Percentiles rank a stretch among this genome's conserved stretches.
phyloP scores from a whole-genome alignment of 768 basidiomycete genomes.

The Auricularia auricula-judae region DNA sequence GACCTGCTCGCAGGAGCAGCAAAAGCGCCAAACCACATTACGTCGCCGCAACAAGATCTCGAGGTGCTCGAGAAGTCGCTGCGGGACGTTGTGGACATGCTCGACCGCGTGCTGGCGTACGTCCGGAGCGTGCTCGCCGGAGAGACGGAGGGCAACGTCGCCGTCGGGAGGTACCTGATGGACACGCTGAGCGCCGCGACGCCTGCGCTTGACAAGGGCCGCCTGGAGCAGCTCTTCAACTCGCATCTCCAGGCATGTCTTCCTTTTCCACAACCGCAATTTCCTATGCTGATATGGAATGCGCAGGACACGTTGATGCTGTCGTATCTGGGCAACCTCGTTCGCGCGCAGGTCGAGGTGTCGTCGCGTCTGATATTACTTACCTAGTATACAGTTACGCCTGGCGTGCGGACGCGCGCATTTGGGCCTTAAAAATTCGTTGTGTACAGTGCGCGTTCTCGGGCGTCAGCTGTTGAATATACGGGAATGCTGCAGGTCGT shows the following conservation, averaged over 20 bases:
- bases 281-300: conserved; percentile 3
- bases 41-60: conserved; percentile 44
- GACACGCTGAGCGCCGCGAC: conserved; percentile 69
- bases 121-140: conserved; percentile 53
- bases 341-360: conserved; percentile 87
- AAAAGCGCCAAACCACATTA: conserved; percentile 13
- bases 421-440: not conserved
- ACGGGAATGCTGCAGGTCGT: conserved; percentile 90
- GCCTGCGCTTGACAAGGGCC: conserved; percentile 45
- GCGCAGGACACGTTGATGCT: conserved; percentile 84
- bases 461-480: conserved; percentile 76
- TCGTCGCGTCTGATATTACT: conserved; percentile 78
- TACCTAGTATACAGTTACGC: conserved; percentile 12
- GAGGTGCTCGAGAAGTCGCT: conserved; percentile 70
- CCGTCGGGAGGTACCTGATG: conserved; percentile 85
- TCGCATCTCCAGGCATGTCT: conserved; percentile 55
- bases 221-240: conserved; percentile 44
- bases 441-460: not conserved
- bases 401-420: not conserved
- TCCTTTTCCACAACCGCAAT: conserved; percentile 5
- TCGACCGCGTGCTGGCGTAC: conserved; percentile 63
- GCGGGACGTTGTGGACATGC: conserved; percentile 56
- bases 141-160: conserved; percentile 67
- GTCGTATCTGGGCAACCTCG: conserved; percentile 86
- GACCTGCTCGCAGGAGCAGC: conserved; percentile 44